Conservation (phyloP, 2,329 filamentous ascomycete genomes). For the Trichoderma atroviride region DNA sequence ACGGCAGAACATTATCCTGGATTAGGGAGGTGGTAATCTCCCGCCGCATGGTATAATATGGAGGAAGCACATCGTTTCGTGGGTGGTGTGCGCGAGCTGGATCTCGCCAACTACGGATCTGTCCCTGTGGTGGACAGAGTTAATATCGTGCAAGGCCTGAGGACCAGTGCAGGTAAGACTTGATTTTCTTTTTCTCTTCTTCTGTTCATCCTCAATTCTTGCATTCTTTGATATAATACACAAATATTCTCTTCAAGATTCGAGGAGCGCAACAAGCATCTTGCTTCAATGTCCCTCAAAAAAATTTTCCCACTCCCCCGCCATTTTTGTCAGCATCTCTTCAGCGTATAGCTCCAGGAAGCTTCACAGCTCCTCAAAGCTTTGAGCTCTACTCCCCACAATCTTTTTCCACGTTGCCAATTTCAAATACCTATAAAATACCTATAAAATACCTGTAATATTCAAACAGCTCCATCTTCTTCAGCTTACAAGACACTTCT, state of each 20-base stretch:
- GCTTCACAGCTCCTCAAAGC: background rate
- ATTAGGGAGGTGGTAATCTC: constrained; percentile 23
- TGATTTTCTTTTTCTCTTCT: constrained; percentile 20
- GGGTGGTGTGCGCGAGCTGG: constrained; percentile 49
- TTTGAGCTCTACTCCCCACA: background rate
- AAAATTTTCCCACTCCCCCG: constrained; percentile 1
- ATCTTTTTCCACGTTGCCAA: background rate
- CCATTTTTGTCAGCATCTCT: background rate
- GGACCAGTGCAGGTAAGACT: constrained; percentile 62
- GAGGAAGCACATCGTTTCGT: constrained; percentile 25
- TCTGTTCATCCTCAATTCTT: constrained; percentile 2
- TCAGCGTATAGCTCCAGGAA: background rate
- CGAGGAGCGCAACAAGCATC: background rate
- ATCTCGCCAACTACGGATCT: constrained; percentile 51
- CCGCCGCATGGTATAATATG: constrained; percentile 15
- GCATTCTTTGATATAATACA: background rate
- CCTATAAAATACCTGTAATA: too few species aligned
- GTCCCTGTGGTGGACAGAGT: constrained; percentile 57
- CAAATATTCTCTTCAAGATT: background rate
- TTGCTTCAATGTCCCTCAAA: background rate
- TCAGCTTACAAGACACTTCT: background rate
- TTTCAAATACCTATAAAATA: too few species aligned
- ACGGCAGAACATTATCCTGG: background rate
- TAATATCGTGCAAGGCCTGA: constrained; percentile 60
- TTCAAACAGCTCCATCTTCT: too few species aligned